Evolutionary conservation across 2,329 filamentous ascomycete species (phyloP), one percentile per base, ranked within the genome.

Genomic region (Fusarium sp.): DNA sequence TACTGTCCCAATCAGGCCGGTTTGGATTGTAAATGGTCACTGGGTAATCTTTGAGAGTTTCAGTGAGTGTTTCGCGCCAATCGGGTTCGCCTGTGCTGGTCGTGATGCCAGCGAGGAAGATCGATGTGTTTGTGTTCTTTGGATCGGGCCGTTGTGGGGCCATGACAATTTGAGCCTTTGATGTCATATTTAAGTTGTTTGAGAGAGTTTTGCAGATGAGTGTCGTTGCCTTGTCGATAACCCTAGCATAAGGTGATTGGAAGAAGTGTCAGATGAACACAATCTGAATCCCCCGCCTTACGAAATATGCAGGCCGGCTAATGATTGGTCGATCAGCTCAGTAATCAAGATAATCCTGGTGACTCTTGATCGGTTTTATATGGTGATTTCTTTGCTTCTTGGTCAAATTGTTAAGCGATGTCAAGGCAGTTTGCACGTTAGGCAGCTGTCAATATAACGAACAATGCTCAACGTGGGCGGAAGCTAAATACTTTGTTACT

Each of bases 71-170:
- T 7, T 77, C 71, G 42, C 88, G 87, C 88, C 88, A 91, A 72
- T 87, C 82, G 1, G 79, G 56, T 2, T 76, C 73, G 21, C 74
- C 70, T 1, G 72, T 78, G 1, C 78, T 79, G 57, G 79, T 84
- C 21, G 88, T 90, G 36, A 82, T 84, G 38, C 89, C 89, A 0
- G 88, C 87, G 8, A 90, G 83, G 76, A 91, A 91, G 62, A 91
- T 66, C 19, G 82, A 77, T 9, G 31, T 22, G 5, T 5, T 53
- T 4, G 46, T 36, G 7, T 56, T 31, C 1, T 22, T 38, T 2
- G 38, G 10, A 4, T 28, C n/a, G 6, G 57, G 53, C 13, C 13
- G 49, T 10, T 40, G 42, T 5, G 65, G 65, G 1, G 67, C 67
- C 49, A 67, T 58, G 8, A 69, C 6, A 1, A 66, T 14, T 1